Conservation (phyloP, 2,329 filamentous ascomycete genomes). For the Pyricularia sp. region DNA sequence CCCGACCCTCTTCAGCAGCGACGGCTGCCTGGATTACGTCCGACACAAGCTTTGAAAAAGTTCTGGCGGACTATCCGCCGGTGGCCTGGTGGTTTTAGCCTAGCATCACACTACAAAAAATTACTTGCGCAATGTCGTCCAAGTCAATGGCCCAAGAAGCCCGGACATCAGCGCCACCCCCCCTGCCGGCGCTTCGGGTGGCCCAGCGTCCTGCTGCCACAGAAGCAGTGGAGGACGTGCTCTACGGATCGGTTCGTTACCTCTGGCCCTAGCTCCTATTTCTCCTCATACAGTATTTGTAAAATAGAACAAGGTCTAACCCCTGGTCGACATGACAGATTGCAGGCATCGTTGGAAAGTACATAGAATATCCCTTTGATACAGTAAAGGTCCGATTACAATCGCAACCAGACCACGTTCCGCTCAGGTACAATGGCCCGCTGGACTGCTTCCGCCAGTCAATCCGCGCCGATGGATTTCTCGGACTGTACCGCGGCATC, state of each 20-base stretch:
- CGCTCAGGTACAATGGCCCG: constrained; percentile 74
- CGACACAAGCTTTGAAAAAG: neutral
- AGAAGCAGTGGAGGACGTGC: constrained; percentile 76
- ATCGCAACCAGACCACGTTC: constrained; percentile 80
- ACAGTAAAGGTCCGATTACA: constrained; percentile 96
- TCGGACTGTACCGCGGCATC: constrained; percentile 83
- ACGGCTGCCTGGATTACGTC: neutral
- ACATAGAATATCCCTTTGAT: constrained; percentile 97
- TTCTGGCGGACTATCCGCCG: neutral
- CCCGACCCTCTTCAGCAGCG: neutral
- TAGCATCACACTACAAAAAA: neutral
- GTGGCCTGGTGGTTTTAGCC: neutral
- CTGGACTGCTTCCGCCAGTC: constrained; percentile 91
- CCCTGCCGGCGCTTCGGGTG: constrained; percentile 6
- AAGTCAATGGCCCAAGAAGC: constrained; percentile 10
- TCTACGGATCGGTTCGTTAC: constrained; percentile 70
- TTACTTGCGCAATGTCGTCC: constrained; percentile 14
- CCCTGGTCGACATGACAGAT: constrained; percentile 31
- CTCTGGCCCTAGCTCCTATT: neutral
- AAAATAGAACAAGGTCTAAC: neutral
- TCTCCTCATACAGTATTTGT: neutral
- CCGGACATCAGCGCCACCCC: constrained; percentile 8
- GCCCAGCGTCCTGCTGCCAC: constrained; percentile 30
- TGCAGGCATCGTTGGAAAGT: constrained; percentile 84
- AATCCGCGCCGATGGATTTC: constrained; percentile 66